Conservation (phyloP, 2,329 filamentous ascomycete species). For the Ophiostoma novo-ulmi region DNA sequence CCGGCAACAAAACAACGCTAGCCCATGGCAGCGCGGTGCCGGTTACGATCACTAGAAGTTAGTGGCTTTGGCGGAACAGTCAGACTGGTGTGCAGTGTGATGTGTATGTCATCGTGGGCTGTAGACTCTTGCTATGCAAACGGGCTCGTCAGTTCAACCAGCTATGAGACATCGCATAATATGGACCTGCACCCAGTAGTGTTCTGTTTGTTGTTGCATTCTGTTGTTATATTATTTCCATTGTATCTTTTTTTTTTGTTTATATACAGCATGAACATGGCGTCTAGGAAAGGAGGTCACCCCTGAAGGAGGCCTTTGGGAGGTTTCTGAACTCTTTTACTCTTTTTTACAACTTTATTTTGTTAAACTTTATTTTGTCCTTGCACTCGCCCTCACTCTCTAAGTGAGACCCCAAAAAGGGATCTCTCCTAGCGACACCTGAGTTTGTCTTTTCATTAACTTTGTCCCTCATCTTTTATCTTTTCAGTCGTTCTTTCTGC, state of each 20-base stretch:
- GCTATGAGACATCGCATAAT: not conserved
- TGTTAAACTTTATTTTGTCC: constrained; percentile 1
- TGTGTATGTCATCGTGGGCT: not conserved
- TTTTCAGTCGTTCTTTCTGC: not conserved
- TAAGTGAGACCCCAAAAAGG: not conserved
- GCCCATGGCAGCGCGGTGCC: constrained; percentile 53
- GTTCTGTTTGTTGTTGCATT: constrained; percentile 11
- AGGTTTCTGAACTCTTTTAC: constrained; percentile 10
- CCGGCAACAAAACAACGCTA: constrained; percentile 26
- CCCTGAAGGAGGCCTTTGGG: not conserved
- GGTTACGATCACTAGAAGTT: constrained; percentile 43
- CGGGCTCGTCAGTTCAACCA: not conserved
- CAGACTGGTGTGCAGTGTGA: not conserved
- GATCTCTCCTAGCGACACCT: not conserved
- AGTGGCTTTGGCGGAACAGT: not conserved
- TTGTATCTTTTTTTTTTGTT: constrained; percentile 14
- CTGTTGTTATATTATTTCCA: not conserved
- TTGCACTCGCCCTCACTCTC: not conserved
- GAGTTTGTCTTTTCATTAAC: too few relatives aligned
- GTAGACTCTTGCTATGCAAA: too few relatives aligned
- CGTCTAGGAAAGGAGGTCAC: constrained; percentile 13
- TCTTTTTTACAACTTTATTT: constrained; percentile 2
- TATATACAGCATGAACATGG: constrained; percentile 18
- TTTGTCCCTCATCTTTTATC: not conserved
- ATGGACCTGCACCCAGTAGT: not conserved